Percentiles rank a stretch among this genome's conserved stretches.
Conservation (phyloP, 192 early-diverging fungal species). For the Lunasporangiospora selenospora region DNA sequence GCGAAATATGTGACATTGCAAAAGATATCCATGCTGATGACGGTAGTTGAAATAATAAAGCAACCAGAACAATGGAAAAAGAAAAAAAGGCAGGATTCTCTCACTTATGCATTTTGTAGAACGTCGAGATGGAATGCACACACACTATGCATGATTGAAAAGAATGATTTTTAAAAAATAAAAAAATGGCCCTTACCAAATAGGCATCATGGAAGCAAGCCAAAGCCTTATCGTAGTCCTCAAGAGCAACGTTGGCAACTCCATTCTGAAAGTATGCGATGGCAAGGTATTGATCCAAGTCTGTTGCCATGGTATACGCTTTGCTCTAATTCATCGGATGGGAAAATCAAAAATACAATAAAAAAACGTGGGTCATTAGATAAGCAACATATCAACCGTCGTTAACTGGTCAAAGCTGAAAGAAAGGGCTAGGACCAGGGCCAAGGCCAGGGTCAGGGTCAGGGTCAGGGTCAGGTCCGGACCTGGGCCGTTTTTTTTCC, state of each 20-base stretch:
- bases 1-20: no score
- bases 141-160: not conserved
- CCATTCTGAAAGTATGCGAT: conserved; percentile 95
- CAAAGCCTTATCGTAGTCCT: conserved; percentile 74
- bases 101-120: no score
- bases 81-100: no score
- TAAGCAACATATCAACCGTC: not conserved
- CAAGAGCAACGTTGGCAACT: conserved; percentile 77
- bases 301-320: conserved; percentile 76
- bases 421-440: not conserved
- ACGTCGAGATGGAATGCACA: no score
- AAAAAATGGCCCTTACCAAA: conserved; percentile 52
- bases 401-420: conserved; percentile 9
- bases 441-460: no score
- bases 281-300: conserved; percentile 87
- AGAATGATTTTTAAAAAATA: not conserved
- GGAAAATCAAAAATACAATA: conserved; percentile 10
- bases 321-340: conserved; percentile 61
- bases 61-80: no score
- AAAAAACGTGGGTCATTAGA: not conserved
- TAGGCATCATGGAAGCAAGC: conserved; percentile 84
- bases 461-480: no score
- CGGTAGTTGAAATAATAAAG: no score
- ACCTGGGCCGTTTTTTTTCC: no score
- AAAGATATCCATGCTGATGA: no score